A percentile compares a stretch with the other conserved stretches of the same genome.
Evolutionary conservation across 1,284 basidiomycete species (phyloP).

Genomic region (Xerocomus nothofagi): DNA sequence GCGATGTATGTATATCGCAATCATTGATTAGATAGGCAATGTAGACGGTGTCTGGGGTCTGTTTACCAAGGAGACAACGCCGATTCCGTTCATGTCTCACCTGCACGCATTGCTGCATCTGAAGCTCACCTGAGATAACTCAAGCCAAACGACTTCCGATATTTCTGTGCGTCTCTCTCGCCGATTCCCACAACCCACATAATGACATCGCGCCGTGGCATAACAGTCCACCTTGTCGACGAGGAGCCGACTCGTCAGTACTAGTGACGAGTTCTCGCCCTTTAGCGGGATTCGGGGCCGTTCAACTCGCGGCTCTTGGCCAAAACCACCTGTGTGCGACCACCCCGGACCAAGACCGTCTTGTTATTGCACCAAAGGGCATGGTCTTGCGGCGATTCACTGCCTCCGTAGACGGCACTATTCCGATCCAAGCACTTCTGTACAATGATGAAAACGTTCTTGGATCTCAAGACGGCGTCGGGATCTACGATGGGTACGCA

Average conservation of each 20-base stretch:
- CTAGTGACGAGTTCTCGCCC: conserved; percentile 1
- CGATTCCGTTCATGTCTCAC: conserved; percentile 9
- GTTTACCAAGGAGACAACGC: conserved; percentile 1
- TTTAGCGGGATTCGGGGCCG: conserved; percentile 16
- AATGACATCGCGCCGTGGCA: conserved; percentile 8
- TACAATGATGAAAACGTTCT: conserved; percentile 79
- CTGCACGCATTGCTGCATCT: conserved; percentile 10
- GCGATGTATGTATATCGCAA: too few relatives aligned
- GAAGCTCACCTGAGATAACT: conserved; percentile 26
- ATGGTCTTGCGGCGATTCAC: conserved; percentile 60
- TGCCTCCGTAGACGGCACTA: conserved; percentile 63
- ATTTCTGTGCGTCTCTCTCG: conserved; percentile 4
- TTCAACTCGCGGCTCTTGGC: neutral
- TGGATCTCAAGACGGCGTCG: conserved; percentile 73
- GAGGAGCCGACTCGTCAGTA: conserved; percentile 11
- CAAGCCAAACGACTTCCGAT: neutral
- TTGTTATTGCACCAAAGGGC: conserved; percentile 4
- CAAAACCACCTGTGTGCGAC: neutral
- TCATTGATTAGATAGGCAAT: neutral
- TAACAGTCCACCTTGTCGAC: conserved; percentile 4
- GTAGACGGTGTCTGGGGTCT: conserved; percentile 22
- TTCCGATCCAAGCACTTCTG: conserved; percentile 70
- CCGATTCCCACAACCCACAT: conserved; percentile 14
- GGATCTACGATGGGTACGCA: conserved; percentile 87
- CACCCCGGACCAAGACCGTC: conserved; percentile 2